Evolutionary conservation across 2,329 filamentous ascomycete genomes (phyloP).

Genomic region (Ascochyta koolunga): DNA sequence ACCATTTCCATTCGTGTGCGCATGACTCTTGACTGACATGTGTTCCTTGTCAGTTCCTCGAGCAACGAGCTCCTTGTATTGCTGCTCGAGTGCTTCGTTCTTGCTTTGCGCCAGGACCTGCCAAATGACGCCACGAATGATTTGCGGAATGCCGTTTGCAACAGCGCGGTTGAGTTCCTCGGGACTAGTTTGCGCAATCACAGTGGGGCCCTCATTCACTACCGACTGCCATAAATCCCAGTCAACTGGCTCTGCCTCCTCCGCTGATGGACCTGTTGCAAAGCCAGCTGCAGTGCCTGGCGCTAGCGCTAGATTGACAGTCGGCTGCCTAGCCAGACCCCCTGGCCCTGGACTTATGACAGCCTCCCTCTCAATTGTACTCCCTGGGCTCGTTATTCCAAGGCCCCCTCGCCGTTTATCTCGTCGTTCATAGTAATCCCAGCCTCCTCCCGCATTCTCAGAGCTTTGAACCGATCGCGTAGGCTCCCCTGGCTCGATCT

Average conservation of each 20-base stretch:
- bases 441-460: constrained; percentile 54
- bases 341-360: constrained; percentile 38
- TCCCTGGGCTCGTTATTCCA: constrained; percentile 52
- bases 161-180: constrained; percentile 92
- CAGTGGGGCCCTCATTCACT: constrained; percentile 90
- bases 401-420: constrained; percentile 55
- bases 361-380: constrained; percentile 43
- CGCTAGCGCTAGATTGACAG: constrained; percentile 72
- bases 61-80: constrained; percentile 82
- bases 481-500: constrained; percentile 50
- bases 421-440: constrained; percentile 50
- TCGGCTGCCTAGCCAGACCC: constrained; percentile 60
- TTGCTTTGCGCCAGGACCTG: constrained; percentile 96
- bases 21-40: constrained; percentile 31
- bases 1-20: constrained; percentile 52
- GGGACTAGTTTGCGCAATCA: constrained; percentile 83
- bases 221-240: constrained; percentile 98
- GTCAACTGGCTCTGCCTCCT: constrained; percentile 76
- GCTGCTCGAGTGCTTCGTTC: constrained; percentile 82
- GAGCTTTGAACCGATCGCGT: constrained; percentile 54
- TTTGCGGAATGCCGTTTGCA: constrained; percentile 89
- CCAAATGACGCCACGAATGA: constrained; percentile 98
- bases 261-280: constrained; percentile 75
- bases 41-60: constrained; percentile 80
- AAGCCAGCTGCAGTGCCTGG: constrained; percentile 87